Evolutionary conservation across 1,284 basidiomycete species (phyloP).

Genomic region (Tilletia caries): DNA sequence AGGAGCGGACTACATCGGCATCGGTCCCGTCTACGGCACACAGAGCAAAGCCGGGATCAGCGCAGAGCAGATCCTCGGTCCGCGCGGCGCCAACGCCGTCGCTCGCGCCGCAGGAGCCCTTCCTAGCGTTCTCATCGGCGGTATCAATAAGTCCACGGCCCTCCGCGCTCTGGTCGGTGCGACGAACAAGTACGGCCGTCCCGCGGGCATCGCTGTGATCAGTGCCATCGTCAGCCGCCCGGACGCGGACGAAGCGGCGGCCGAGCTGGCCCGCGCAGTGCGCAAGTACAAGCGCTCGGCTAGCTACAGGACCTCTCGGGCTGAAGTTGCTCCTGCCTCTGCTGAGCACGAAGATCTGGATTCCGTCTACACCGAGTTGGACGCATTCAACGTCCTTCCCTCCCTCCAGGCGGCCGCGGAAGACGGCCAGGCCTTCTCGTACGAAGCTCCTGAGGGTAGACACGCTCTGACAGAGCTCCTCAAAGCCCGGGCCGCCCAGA

Average conservation of each 20-base stretch:
- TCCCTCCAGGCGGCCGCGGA: background rate
- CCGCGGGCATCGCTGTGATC: conserved; percentile 76
- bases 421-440: background rate
- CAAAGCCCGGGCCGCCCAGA: background rate
- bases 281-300: conserved; percentile 48
- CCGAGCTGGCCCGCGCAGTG: conserved; percentile 51
- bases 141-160: conserved; percentile 44
- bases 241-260: conserved; percentile 65
- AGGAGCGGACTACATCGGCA: conserved; percentile 76
- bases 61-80: conserved; percentile 42
- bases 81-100: conserved; percentile 30
- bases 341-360: background rate
- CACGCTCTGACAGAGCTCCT: background rate
- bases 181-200: conserved; percentile 23
- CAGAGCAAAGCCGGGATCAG: conserved; percentile 50
- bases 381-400: conserved; percentile 8
- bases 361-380: conserved; percentile 2
- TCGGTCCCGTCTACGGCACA: conserved; percentile 62
- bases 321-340: background rate
- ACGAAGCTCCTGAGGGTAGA: background rate
- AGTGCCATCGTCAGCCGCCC: conserved; percentile 76
- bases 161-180: conserved; percentile 40
- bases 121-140: conserved; percentile 49
- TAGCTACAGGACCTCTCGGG: conserved; percentile 18
- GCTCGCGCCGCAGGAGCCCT: conserved; percentile 29